These are phyloP conservation scores for Hortaea werneckii DNA, from an alignment of 2,329 filamentous ascomycete genomes.

Conservation along the genomic window DNA sequence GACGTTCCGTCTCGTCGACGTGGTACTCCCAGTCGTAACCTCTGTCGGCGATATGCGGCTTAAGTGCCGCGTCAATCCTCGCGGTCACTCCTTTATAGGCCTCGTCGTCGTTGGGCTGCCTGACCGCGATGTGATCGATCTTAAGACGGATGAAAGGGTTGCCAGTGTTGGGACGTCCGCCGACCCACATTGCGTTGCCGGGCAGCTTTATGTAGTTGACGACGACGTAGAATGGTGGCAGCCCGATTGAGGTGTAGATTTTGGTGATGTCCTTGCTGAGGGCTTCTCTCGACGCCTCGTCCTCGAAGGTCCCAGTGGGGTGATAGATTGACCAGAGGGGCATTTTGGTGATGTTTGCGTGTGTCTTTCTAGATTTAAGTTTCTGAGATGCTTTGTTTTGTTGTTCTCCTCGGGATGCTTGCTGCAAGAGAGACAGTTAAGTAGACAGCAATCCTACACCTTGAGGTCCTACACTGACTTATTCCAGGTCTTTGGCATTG, in stretches of 20 bases:
- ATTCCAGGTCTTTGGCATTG: too few species aligned
- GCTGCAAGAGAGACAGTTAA: too few species aligned
- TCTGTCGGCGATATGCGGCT: constrained; percentile 31
- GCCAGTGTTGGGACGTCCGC: constrained; percentile 12
- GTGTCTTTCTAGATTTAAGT: too few species aligned
- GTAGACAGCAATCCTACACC: too few species aligned
- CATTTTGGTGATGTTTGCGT: constrained; percentile 19
- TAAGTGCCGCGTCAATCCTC: constrained; percentile 26
- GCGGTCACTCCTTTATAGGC: constrained; percentile 7
- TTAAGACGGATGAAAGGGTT: constrained; percentile 28
- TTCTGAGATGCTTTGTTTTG: too few species aligned
- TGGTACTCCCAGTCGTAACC: constrained; percentile 38
- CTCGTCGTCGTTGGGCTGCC: constrained; percentile 10
- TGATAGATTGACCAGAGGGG: constrained; percentile 36
- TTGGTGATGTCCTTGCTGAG: constrained; percentile 29
- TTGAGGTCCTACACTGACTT: too few species aligned
- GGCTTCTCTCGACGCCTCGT: constrained; percentile 16
- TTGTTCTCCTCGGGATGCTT: too few species aligned
- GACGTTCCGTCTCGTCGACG: constrained; percentile 33
- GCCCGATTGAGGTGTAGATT: constrained; percentile 27
- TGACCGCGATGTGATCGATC: constrained; percentile 22
- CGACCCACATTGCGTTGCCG: constrained; percentile 19
- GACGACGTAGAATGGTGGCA: constrained; percentile 36
- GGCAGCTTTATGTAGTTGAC: constrained; percentile 28
- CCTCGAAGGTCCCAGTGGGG: constrained; percentile 25